Evolutionary conservation across 2,329 filamentous ascomycete genomes (phyloP).

Genomic region (Diplodia intermedia): DNA sequence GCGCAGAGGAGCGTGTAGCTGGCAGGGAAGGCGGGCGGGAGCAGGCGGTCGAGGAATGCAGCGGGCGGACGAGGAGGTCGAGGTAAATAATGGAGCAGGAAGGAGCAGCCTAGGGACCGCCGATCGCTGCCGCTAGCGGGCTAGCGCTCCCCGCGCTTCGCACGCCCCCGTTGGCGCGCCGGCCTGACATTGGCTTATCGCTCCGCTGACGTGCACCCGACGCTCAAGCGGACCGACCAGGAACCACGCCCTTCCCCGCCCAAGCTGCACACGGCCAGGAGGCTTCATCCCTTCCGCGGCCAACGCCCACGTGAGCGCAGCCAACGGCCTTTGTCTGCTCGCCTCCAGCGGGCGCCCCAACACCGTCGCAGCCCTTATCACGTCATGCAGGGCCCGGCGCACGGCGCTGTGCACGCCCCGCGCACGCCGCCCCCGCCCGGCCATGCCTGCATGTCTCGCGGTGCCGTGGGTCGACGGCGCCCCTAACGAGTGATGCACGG

Average conservation of each 20-base stretch:
- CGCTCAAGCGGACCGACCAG: slow-evolving; percentile 8
- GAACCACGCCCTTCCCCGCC: slow-evolving; percentile 5
- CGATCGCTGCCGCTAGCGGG: neutral
- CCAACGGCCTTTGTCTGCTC: slow-evolving; percentile 23
- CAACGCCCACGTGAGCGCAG: slow-evolving; percentile 17
- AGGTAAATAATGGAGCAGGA: slow-evolving; percentile 19
- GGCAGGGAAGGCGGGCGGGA: neutral
- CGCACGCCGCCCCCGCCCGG: neutral
- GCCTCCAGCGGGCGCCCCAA: slow-evolving; percentile 2
- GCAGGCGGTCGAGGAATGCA: slow-evolving; percentile 16
- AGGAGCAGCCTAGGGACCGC: slow-evolving; percentile 23
- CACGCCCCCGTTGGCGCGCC: slow-evolving; percentile 11
- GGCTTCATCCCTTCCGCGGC: slow-evolving; percentile 14
- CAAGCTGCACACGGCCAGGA: slow-evolving; percentile 12
- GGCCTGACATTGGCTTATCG: slow-evolving; percentile 23
- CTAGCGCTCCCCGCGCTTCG: slow-evolving; percentile 29
- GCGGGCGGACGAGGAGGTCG: slow-evolving; percentile 8
- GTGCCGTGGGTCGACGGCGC: slow-evolving; percentile 1
- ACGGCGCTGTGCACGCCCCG: neutral
- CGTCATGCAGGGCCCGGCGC: slow-evolving; percentile 24
- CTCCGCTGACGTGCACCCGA: slow-evolving; percentile 23
- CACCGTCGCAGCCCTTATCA: neutral
- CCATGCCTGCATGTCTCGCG: neutral
- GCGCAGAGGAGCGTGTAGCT: neutral
- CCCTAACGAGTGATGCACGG: neutral